These are phyloP conservation scores for Blakeslea trispora DNA, from an alignment of 371 early-diverging fungal species.

Conservation along the genomic window DNA sequence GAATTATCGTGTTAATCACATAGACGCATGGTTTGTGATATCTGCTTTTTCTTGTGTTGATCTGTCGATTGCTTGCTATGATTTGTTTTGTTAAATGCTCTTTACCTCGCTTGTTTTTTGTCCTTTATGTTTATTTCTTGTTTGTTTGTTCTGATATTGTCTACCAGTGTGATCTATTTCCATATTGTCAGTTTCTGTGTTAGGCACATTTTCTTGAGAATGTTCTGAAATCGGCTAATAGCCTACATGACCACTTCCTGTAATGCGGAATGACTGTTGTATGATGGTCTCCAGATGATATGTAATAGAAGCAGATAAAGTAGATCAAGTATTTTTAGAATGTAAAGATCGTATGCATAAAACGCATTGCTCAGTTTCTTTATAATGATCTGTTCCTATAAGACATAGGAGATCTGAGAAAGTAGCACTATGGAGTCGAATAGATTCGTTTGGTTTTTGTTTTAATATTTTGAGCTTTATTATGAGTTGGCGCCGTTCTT, in stretches of 20 bases:
- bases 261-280: background rate
- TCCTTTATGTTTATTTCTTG: too few species aligned
- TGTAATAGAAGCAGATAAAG: background rate
- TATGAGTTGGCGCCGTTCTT: background rate
- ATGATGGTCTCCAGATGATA: background rate
- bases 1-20: conserved; percentile 9
- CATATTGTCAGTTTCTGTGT: too few species aligned
- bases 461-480: background rate
- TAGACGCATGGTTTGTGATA: background rate
- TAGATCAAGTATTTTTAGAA: background rate
- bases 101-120: too few species aligned
- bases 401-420: conserved; percentile 5
- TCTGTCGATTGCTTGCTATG: background rate
- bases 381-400: background rate
- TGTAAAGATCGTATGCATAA: conserved; percentile 6
- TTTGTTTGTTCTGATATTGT: too few species aligned
- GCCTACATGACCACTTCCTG: background rate
- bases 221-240: background rate
- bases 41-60: background rate
- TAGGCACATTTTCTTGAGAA: too few species aligned
- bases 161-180: too few species aligned
- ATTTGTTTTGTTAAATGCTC: background rate
- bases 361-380: background rate
- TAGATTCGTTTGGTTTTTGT: conserved; percentile 3
- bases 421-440: conserved; percentile 1